These are phyloP conservation scores for Epichloe sp. DNA, from an alignment of 2,329 filamentous ascomycete species.

Conservation along the genomic window DNA sequence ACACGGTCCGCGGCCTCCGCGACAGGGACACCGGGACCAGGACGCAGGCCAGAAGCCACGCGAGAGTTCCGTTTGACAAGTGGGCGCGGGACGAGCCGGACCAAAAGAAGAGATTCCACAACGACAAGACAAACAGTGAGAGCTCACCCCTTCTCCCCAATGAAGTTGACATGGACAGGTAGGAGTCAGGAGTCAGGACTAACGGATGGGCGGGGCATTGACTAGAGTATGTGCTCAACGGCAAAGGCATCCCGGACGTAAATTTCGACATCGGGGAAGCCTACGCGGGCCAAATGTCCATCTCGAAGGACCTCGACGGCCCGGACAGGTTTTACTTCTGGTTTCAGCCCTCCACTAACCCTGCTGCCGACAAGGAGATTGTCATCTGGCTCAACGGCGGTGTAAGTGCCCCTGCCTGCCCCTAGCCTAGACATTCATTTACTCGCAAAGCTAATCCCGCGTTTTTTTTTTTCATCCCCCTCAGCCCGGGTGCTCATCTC, in stretches of 20 bases:
- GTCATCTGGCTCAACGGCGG: conserved; percentile 49
- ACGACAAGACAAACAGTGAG: conserved; percentile 6
- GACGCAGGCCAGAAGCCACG: not conserved
- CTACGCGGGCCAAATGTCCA: conserved; percentile 43
- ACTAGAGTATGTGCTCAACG: conserved; percentile 44
- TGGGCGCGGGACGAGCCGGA: conserved; percentile 2
- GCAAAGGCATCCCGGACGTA: conserved; percentile 48
- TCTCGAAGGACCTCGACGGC: conserved; percentile 28
- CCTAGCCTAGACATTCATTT: too few species aligned
- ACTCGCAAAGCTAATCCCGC: not conserved
- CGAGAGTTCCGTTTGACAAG: conserved; percentile 1
- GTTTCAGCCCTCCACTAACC: conserved; percentile 37
- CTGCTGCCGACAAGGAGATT: conserved; percentile 39
- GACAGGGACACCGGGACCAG: not conserved
- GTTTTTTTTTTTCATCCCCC: too few species aligned
- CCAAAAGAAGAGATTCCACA: conserved; percentile 3
- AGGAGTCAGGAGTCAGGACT: too few species aligned
- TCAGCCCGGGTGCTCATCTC: conserved; percentile 40
- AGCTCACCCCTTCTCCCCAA: not conserved
- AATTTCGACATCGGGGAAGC: conserved; percentile 49
- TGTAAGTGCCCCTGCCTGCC: conserved; percentile 14
- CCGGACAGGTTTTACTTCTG: conserved; percentile 33
- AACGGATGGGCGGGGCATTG: too few species aligned
- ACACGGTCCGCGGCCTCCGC: not conserved
- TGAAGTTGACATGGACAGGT: too few species aligned